Evolutionary conservation across 106 monocot species (phyloP), one percentile per base, ranked within the genome.

Genomic region (Acanthochlamys bracteata): DNA sequence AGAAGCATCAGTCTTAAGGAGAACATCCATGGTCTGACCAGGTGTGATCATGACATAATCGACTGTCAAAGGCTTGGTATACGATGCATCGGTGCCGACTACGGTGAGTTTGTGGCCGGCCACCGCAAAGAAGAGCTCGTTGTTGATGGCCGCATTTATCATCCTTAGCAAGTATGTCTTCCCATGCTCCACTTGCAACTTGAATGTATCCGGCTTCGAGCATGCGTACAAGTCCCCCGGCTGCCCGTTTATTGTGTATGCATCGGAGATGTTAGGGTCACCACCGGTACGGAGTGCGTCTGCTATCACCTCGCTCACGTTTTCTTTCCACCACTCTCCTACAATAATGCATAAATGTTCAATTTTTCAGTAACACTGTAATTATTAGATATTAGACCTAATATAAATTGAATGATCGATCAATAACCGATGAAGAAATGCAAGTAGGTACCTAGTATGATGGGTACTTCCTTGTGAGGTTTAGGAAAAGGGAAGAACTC

Each of bases 401-500:
- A n/a, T n/a, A 33, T 33, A 33, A 3, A 6, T 6, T n/a, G n/a
- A n/a, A 51, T 51, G 55, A 22, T 17, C 20, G 7, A 76, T 72
- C 52, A 0, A n/a, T n/a, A n/a, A n/a, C n/a, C n/a, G n/a, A n/a
- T n/a, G n/a, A n/a, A n/a, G n/a, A n/a, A n/a, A n/a, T n/a, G n/a
- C n/a, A n/a, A n/a, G n/a, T n/a, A n/a, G n/a, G n/a, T 65, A 79
- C 89, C 89, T 9, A 91, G 60, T 23, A 91, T 73, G 45, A 91
- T 33, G 9, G 76, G 71, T 23, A 77, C 59, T 41, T 91, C 83
- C 8, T 59, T 61, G 23, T 91, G 13, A 9, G 90, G 86, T 4
- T 53, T 66, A 24, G 69, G 39, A 57, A 79, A 86, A 7, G 82
- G 86, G 59, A 57, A 78, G 22, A 25, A 15, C 10, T 45, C 19